Evolutionary conservation across 164 flowering plant species (phyloP).

Genomic region (Nelumbo lutea): DNA sequence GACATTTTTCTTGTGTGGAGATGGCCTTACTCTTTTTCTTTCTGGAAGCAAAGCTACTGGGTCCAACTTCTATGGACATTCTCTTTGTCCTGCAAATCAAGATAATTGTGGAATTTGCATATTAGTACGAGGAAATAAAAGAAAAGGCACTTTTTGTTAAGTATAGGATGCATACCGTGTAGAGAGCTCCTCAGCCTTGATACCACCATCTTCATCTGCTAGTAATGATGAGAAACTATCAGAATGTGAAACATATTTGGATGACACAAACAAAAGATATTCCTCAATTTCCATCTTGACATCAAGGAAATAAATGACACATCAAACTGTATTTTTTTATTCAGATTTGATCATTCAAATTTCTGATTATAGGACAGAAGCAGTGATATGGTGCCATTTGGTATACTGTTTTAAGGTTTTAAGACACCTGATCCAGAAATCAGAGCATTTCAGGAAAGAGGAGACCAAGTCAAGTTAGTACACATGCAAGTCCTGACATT

Average conservation of each 20-base stretch:
- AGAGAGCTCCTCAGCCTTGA: constrained; percentile 46
- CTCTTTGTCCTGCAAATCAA: constrained; percentile 63
- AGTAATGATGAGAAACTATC: constrained; percentile 15
- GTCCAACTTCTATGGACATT: constrained; percentile 67
- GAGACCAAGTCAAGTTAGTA: background rate
- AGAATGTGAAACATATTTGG: background rate
- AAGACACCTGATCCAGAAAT: background rate
- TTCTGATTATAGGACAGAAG: background rate
- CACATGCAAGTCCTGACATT: background rate
- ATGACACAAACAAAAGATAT: background rate
- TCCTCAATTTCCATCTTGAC: background rate
- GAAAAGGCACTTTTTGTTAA: background rate
- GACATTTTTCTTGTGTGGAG: constrained; percentile 7
- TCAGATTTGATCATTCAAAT: background rate
- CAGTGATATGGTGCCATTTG: background rate
- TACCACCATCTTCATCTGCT: constrained; percentile 28
- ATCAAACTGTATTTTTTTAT: background rate
- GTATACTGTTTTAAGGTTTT: background rate
- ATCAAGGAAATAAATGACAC: background rate
- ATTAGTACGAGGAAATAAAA: background rate
- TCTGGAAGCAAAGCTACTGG: constrained; percentile 73
- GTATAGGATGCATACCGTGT: constrained; percentile 29
- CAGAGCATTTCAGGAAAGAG: background rate
- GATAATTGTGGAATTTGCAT: background rate
- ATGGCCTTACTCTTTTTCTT: constrained; percentile 67